Evolutionary conservation across 495 filamentous ascomycete genomes (phyloP), one percentile per base, ranked within the genome.

Genomic region (Aspergillus campestris): DNA sequence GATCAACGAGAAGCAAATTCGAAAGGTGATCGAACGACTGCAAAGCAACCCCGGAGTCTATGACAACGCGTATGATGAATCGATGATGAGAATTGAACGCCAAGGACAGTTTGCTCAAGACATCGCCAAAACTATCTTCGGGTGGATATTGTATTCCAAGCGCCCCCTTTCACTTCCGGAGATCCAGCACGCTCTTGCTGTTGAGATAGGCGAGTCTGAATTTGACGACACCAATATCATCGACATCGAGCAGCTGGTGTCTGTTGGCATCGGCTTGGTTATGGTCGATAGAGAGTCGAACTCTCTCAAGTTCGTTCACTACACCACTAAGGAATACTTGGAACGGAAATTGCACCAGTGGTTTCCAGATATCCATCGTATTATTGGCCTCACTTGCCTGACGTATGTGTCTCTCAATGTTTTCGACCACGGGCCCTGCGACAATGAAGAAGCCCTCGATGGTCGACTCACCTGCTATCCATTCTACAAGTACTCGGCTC

Each of bases 251-350:
- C 37, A 66, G 8, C 44, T 79, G 11, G 38, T 69, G 0, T 74
- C 73, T 1, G 57, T 68, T 0, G 80, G 77, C 53, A 67, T 62
- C 9, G 78, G 78, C 0, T 48, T 84, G n/a, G 65, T 80, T 1
- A 69, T 58, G 0, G 34, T 77, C 12, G 71, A 81, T 41, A 15
- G 69, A 27, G 51, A 68, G 18, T 74, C 61, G 44, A 13, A 48
- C 8, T 53, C 70, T 18, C 55, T 79, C 43, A 66, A 64, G 9
- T 55, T 81, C 15, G 69, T 73, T 18, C 78, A 81, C 55, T 75
- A 74, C 42, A 81, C 77, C 2, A 66, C 73, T 0, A 63, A 81
- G 36, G 67, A 79, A 40, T 81, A 75, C 51, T 56, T 67, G 27
- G 43, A 59, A 14, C 37, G 42, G 11, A 69, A 51, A 12, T 53